These are phyloP conservation scores for Picochlorum sp. DNA, from an alignment of 139 green algal genomes.

Conservation along the genomic window DNA sequence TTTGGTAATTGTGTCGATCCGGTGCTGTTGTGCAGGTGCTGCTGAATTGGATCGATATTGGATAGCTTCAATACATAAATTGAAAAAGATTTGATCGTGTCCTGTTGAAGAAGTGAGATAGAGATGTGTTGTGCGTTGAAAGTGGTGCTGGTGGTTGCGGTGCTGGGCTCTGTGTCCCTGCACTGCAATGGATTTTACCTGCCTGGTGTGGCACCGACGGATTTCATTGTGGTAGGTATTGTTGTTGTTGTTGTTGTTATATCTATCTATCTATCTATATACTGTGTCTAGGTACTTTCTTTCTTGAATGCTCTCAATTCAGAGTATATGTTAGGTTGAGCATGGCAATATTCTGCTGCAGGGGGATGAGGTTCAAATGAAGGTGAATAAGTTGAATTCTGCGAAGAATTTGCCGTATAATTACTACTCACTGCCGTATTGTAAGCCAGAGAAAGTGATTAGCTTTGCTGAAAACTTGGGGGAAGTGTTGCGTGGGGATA, in stretches of 20 bases:
- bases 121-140: too few species aligned
- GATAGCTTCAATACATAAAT: too few species aligned
- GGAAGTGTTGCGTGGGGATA: slow-evolving; percentile 92
- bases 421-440: slow-evolving; percentile 97
- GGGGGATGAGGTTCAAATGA: slow-evolving; percentile 76
- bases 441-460: slow-evolving; percentile 78
- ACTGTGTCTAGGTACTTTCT: too few species aligned
- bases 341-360: slow-evolving; percentile 20
- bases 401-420: slow-evolving; percentile 94
- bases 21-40: too few species aligned
- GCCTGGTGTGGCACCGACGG: slow-evolving; percentile 83
- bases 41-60: too few species aligned
- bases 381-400: slow-evolving; percentile 94
- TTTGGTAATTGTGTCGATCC: too few species aligned
- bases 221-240: slow-evolving; percentile 57
- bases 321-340: too few species aligned
- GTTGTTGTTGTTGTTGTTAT: neutral
- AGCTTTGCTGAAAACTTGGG: slow-evolving; percentile 90
- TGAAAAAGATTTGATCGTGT: too few species aligned
- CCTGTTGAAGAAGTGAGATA: too few species aligned
- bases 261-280: too few species aligned
- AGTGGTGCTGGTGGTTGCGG: neutral
- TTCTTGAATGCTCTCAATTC: too few species aligned
- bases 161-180: too few species aligned
- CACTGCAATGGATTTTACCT: slow-evolving; percentile 68